These are phyloP conservation scores for Psilocybe subaeruginosa DNA, from an alignment of 768 basidiomycete genomes.

Conservation along the genomic window DNA sequence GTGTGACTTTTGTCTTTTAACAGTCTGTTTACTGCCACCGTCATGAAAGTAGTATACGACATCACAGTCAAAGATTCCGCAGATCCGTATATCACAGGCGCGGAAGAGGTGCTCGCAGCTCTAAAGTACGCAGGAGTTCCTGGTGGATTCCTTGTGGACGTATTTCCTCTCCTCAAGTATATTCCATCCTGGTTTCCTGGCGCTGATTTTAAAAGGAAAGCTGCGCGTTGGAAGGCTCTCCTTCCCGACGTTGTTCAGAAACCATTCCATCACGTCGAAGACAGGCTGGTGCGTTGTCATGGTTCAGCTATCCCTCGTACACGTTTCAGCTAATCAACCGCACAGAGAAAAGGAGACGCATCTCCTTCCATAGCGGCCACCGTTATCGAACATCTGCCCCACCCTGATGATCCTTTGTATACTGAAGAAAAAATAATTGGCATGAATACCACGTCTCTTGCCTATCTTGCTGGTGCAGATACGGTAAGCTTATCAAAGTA, in stretches of 20 bases:
- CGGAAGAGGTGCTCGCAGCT: constrained; percentile 29
- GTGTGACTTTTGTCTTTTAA: neutral
- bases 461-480: neutral
- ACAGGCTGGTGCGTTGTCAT: constrained; percentile 15
- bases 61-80: constrained; percentile 29
- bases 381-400: constrained; percentile 14
- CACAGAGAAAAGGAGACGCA: constrained; percentile 3
- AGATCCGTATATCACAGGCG: constrained; percentile 35
- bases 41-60: constrained; percentile 39
- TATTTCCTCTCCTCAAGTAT: constrained; percentile 31
- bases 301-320: too few species aligned
- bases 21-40: constrained; percentile 45
- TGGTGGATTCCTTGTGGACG: constrained; percentile 26
- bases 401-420: constrained; percentile 6
- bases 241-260: constrained; percentile 15
- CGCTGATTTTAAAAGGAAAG: constrained; percentile 33
- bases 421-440: constrained; percentile 5
- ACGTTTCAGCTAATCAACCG: too few species aligned
- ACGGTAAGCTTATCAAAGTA: neutral
- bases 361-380: constrained; percentile 7
- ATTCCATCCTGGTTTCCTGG: constrained; percentile 45
- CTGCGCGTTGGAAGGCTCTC: constrained; percentile 19
- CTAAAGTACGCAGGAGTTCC: constrained; percentile 28
- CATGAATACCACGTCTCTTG: neutral
- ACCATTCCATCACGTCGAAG: constrained; percentile 24